Evolutionary conservation across 495 filamentous ascomycete species (phyloP).

Genomic region (Wilcoxina mikolae): DNA sequence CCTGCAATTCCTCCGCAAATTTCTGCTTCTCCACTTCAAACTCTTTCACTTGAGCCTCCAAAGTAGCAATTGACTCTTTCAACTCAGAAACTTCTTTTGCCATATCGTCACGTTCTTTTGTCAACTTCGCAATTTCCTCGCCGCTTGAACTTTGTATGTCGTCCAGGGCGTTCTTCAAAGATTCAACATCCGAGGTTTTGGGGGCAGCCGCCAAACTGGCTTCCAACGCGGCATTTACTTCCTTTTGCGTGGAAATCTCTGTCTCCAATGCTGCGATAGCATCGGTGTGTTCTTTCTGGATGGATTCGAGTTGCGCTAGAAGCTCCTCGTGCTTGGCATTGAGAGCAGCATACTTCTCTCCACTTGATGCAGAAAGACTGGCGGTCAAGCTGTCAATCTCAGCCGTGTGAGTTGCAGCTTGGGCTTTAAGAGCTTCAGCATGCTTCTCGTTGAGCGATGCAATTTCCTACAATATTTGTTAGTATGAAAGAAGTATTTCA

Average conservation of each 20-base stretch:
- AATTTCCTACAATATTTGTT: slow-evolving; percentile 18
- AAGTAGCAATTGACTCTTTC: neutral
- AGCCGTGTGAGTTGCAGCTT: slow-evolving; percentile 11
- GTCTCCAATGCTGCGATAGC: slow-evolving; percentile 14
- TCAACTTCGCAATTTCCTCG: slow-evolving; percentile 1
- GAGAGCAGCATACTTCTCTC: slow-evolving; percentile 25
- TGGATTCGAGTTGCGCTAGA: slow-evolving; percentile 8
- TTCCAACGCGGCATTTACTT: slow-evolving; percentile 13
- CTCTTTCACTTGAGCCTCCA: neutral
- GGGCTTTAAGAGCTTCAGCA: slow-evolving; percentile 15
- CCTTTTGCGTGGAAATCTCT: slow-evolving; percentile 17
- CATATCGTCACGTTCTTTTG: neutral
- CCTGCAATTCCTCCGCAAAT: slow-evolving; percentile 9
- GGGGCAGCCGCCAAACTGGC: slow-evolving; percentile 15
- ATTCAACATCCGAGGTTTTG: slow-evolving; percentile 6
- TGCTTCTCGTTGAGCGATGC: slow-evolving; percentile 18
- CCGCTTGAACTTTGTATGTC: neutral
- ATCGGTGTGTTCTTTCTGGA: slow-evolving; percentile 11
- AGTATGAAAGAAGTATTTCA: slow-evolving; percentile 10
- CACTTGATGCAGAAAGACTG: slow-evolving; percentile 13
- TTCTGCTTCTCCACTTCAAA: slow-evolving; percentile 11
- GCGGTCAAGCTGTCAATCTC: slow-evolving; percentile 16
- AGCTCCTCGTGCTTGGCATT: slow-evolving; percentile 18
- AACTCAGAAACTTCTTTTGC: neutral
- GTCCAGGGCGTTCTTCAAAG: neutral